phyloP scores from a whole-genome alignment of 208 protist species.

The Leishmania amazonensis region DNA sequence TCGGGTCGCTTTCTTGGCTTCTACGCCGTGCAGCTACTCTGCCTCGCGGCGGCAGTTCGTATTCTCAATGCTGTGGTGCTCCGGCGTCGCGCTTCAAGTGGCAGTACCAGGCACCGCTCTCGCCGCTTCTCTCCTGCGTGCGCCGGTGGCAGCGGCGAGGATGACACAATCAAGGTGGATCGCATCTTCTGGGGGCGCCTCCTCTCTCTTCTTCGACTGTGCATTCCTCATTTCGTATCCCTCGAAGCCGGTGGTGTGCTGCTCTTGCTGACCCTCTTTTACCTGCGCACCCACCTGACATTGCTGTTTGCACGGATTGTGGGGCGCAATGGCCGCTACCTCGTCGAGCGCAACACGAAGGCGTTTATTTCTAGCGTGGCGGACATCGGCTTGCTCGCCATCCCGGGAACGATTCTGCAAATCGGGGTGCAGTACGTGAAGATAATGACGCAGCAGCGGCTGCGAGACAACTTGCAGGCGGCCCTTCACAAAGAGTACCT shows the following conservation, averaged over 20 bases:
- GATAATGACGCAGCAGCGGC: constrained; percentile 63
- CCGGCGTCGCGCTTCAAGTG: constrained; percentile 9
- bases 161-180: constrained; percentile 40
- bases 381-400: constrained; percentile 65
- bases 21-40: constrained; percentile 35
- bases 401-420: constrained; percentile 68
- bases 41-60: constrained; percentile 28
- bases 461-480: constrained; percentile 67
- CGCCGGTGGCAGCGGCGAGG: constrained; percentile 2
- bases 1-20: constrained; percentile 29
- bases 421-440: constrained; percentile 73
- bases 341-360: constrained; percentile 65
- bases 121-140: constrained; percentile 8
- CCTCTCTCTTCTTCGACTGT: constrained; percentile 58
- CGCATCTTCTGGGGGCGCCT: constrained; percentile 59
- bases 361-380: constrained; percentile 64
- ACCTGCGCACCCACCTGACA: constrained; percentile 50
- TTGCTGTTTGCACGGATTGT: constrained; percentile 60
- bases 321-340: constrained; percentile 50
- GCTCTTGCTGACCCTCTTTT: constrained; percentile 53
- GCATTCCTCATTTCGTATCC: constrained; percentile 57
- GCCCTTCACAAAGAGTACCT: constrained; percentile 76
- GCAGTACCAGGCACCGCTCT: constrained; percentile 15
- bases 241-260: constrained; percentile 49
- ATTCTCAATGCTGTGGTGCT: constrained; percentile 19